Base-by-base conservation (phyloP, 805 yeast species). In the Lachancea cidri region DNA sequence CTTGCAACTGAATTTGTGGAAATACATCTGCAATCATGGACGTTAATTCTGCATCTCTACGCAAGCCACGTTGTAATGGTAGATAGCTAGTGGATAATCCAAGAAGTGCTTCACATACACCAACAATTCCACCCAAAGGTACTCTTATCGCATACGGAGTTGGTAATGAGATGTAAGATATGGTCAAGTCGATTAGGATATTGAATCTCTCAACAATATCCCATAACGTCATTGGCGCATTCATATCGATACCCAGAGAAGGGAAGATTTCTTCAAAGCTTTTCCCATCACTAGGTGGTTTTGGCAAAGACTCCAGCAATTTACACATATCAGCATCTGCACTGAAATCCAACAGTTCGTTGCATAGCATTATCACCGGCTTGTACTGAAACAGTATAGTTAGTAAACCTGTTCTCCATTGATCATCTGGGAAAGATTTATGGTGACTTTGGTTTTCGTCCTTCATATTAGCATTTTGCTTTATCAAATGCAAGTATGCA, bases 71-170 rank as follows among this genome's bases (percentile, higher is more conserved):
- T 49, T 73, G 76, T 54, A 81, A 69, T 2, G 79, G 70, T 29
- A 79, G 61, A 46, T 76, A 77, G 39, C 70, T 74, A 11, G 73
- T 61, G 48, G 80, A 77, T 43, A 86, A 60, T 14, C 80, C 70
- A 43, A 76, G 60, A 13, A 81, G 53, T 9, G 79, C 62, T 51
- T 83, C 87, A 17, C 71, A 65, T 36, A 81, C 45, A 6, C 67
- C 56, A 4, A 82, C 54, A 2, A 83, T 55, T 34, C 64, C 52
- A 1, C 91, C 89, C 11, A 86, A 47, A 2, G 94, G 93, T 5
- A 84, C 70, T 46, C 71, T 67, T 6, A 80, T 71, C 9, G 79
- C 66, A 50, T 67, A 71, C 31, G 74, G 76, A 1, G 87, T 78
- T 18, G 77, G 73, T 5, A 76, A 65, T 3, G 71, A 61, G 25